Evolutionary conservation across 805 yeast genomes (phyloP).

Genomic region (Wickerhamomyces alni): DNA sequence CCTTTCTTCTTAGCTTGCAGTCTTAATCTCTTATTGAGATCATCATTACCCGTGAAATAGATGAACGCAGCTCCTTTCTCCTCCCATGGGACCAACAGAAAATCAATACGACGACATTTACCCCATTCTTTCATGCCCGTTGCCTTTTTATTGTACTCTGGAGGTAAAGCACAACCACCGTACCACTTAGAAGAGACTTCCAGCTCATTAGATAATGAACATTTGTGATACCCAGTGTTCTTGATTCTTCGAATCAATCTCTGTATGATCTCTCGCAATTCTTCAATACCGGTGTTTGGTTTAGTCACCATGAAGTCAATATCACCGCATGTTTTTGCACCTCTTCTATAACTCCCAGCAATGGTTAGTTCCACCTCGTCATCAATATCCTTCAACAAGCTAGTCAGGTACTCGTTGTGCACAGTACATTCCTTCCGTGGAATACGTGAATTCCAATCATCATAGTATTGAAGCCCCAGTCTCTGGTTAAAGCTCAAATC

Average conservation of each 20-base stretch:
- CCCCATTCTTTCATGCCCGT: conserved; percentile 25
- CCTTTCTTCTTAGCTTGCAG: conserved; percentile 35
- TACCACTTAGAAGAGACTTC: conserved; percentile 22
- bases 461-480: conserved; percentile 39
- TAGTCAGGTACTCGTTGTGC: conserved; percentile 32
- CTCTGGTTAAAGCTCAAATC: conserved; percentile 25
- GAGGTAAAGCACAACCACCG: conserved; percentile 30
- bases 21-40: conserved; percentile 43
- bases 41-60: conserved; percentile 50
- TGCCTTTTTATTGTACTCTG: conserved; percentile 18
- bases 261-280: conserved; percentile 15
- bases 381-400: conserved; percentile 26
- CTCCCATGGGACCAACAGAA: conserved; percentile 39
- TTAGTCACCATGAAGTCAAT: conserved; percentile 44
- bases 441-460: conserved; percentile 40
- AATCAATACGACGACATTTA: conserved; percentile 48
- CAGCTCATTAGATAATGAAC: conserved; percentile 12
- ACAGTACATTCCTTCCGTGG: conserved; percentile 38
- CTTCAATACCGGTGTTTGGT: conserved; percentile 22
- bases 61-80: conserved; percentile 42
- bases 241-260: conserved; percentile 21
- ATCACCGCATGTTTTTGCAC: conserved; percentile 41
- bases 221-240: conserved; percentile 23
- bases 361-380: conserved; percentile 29
- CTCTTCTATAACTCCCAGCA: conserved; percentile 51